Conservation (phyloP, 1,284 basidiomycete genomes). For the Thelephora terrestris region DNA sequence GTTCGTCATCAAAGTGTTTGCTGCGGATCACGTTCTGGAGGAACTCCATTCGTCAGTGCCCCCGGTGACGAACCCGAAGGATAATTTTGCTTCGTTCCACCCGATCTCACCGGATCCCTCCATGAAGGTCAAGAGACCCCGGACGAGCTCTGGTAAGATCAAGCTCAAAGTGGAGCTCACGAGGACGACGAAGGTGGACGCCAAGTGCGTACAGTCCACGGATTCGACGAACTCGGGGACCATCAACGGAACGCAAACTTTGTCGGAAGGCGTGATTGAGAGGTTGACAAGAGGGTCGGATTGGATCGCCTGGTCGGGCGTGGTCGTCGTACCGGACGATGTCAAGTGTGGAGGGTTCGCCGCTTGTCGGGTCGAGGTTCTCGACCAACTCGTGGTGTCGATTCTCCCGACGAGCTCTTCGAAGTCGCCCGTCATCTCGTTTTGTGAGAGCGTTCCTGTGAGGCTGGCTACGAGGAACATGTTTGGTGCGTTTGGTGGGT, state of each 20-base stretch:
- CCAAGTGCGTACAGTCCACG: not conserved
- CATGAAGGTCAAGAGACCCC: not conserved
- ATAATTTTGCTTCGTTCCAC: conserved; percentile 19
- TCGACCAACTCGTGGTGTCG: conserved; percentile 18
- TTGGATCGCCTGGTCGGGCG: conserved; percentile 21
- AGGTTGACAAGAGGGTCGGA: conserved; percentile 10
- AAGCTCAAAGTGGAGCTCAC: conserved; percentile 10
- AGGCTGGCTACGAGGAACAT: conserved; percentile 14
- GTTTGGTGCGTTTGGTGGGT: too few relatives aligned
- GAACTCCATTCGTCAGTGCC: not conserved
- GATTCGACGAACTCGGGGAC: conserved; percentile 2
- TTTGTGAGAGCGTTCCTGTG: conserved; percentile 17
- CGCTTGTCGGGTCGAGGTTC: conserved; percentile 12
- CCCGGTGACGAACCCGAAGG: conserved; percentile 18
- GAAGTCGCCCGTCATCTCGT: conserved; percentile 12
- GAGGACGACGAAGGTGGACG: conserved; percentile 17
- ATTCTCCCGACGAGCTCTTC: conserved; percentile 15
- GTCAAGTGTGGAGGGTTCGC: conserved; percentile 17
- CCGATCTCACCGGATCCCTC: conserved; percentile 13
- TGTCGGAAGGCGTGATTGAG: conserved; percentile 19
- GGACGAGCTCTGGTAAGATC: conserved; percentile 12
- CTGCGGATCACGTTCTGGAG: conserved; percentile 16
- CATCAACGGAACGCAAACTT: conserved; percentile 9
- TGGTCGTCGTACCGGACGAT: conserved; percentile 13
- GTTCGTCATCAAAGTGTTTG: conserved; percentile 20